Evolutionary conservation across 2,329 filamentous ascomycete genomes (phyloP).

Genomic region (Diaporthe citriasiana): DNA sequence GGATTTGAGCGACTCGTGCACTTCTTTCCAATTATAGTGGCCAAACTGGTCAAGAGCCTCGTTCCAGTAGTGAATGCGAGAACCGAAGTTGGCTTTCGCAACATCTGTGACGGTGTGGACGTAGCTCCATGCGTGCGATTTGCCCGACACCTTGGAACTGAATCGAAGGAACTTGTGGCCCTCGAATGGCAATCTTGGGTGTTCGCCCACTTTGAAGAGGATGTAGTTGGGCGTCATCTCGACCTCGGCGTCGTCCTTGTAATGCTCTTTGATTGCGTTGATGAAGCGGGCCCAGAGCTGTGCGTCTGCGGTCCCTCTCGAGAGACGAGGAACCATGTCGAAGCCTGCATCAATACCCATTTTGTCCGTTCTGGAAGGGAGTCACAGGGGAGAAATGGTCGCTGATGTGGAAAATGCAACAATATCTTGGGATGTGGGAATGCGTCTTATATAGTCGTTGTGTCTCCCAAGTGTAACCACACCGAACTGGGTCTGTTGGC

Average conservation of each 20-base stretch:
- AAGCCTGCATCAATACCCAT: constrained; percentile 30
- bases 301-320: not conserved
- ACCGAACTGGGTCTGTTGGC: not conserved
- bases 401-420: not conserved
- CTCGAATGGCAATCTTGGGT: constrained; percentile 17
- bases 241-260: constrained; percentile 25
- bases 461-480: not conserved
- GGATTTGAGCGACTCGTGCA: constrained; percentile 16
- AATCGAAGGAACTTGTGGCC: constrained; percentile 35
- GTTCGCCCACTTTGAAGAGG: constrained; percentile 31
- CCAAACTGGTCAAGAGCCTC: not conserved
- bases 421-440: not conserved
- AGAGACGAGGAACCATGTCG: constrained; percentile 36
- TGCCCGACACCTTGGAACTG: constrained; percentile 20
- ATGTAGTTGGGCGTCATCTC: constrained; percentile 12
- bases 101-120: not conserved
- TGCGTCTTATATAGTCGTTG: not conserved
- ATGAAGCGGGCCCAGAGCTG: constrained; percentile 6
- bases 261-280: not conserved
- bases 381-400: not conserved
- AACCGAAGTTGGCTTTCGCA: constrained; percentile 3
- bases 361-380: not conserved
- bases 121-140: not conserved
- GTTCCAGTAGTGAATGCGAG: constrained; percentile 6
- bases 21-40: constrained; percentile 12